Evolutionary conservation across 345 rosid genomes (phyloP).

Genomic region (Brassica carinata): DNA sequence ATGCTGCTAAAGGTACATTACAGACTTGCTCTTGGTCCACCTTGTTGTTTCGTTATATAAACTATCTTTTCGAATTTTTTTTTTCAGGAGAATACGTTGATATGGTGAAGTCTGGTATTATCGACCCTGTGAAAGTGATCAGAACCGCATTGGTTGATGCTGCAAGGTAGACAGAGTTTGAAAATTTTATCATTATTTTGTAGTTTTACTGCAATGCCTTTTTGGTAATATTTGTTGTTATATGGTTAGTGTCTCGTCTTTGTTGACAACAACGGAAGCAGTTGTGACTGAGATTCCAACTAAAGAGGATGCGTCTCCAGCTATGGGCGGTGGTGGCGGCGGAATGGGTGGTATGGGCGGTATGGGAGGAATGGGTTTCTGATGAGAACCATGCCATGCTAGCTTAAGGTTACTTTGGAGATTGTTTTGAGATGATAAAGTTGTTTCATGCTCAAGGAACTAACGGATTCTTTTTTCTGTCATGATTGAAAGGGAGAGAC

Average conservation of each 20-base stretch:
- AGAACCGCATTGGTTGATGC: slow-evolving; percentile 98
- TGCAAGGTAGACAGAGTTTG: slow-evolving; percentile 60
- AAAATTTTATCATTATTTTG: background rate
- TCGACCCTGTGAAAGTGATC: slow-evolving; percentile 94
- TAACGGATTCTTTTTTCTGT: too few relatives aligned
- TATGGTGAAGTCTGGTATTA: slow-evolving; percentile 92
- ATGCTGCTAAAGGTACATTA: slow-evolving; percentile 87
- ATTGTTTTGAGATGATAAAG: too few relatives aligned
- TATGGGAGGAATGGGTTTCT: slow-evolving; percentile 62
- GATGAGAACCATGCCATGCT: slow-evolving; percentile 40
- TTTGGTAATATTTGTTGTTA: background rate
- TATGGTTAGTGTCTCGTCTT: slow-evolving; percentile 73
- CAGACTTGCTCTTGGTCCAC: background rate
- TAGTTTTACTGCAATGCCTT: background rate
- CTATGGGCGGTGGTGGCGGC: slow-evolving; percentile 55
- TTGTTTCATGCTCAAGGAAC: too few relatives aligned
- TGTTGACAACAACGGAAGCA: slow-evolving; percentile 98
- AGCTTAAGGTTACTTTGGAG: background rate
- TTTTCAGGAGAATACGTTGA: slow-evolving; percentile 88
- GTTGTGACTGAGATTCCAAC: slow-evolving; percentile 83
- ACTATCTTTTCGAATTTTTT: background rate
- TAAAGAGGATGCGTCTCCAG: slow-evolving; percentile 71
- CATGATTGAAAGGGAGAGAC: too few relatives aligned
- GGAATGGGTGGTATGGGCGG: slow-evolving; percentile 57
- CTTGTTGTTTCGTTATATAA: background rate